These are phyloP conservation scores for peach (Prunus persica) DNA, from an alignment of 306 rosid genomes.

Conservation along the genomic window Prunus_persica_NCBIv2 NC_034009.1:32379001-32379500, in stretches of 20 bases:
- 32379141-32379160: slow-evolving; percentile 39
- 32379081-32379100: neutral
- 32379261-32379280: slow-evolving; percentile 47
- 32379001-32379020: neutral
- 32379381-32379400: slow-evolving; percentile 52
- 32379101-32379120: neutral
- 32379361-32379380: slow-evolving; percentile 49
- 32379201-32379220: slow-evolving; percentile 27
- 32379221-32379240: neutral
- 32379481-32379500: slow-evolving; percentile 25
- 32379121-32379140: slow-evolving; percentile 28
- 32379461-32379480: slow-evolving; percentile 36
- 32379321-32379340: slow-evolving; percentile 36
- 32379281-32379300: slow-evolving; percentile 61
- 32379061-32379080: neutral
- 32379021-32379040: neutral
- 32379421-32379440: slow-evolving; percentile 63
- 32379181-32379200: slow-evolving; percentile 55
- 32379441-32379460: slow-evolving; percentile 39
- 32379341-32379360: slow-evolving; percentile 35
- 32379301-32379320: slow-evolving; percentile 39
- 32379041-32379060: slow-evolving; percentile 3
- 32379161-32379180: slow-evolving; percentile 59
- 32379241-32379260: slow-evolving; percentile 11
- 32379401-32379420: slow-evolving; percentile 41